Base-by-base conservation (phyloP, 2,329 filamentous ascomycete genomes). In the Tolypocladium inflatum region DNA sequence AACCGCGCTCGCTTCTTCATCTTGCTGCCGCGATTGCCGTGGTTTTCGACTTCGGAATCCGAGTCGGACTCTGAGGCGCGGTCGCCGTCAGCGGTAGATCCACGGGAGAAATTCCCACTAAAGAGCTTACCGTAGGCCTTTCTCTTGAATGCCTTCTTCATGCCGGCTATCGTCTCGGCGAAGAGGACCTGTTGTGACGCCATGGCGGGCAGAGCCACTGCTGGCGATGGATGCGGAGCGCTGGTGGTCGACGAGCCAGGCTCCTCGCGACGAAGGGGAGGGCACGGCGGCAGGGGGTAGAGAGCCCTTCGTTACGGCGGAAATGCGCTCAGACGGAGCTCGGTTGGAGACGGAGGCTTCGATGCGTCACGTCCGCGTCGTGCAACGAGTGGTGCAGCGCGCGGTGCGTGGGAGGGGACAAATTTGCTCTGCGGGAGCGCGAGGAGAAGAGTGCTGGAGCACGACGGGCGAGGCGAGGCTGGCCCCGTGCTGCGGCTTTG, bases 1-100 rank as follows among this genome's bases (percentile, higher is more conserved):
- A 89, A 89, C 64, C 84, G 81, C 51, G 89, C 86, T 65, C 84
- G 82, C 71, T 85, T 88, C 77, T 91, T 90, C 52, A 93, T 78
- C 70, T 92, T 93, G 72, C 90, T 84, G 61, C 88, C 88, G 67
- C 89, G 86, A 71, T 91, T 91, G 58, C 85, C 87, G 65, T 82
- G 82, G 65, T 82, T 79, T 60, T 86, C 80, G 65, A 91, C 85
- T 57, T 84, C 82, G 60, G 86, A 85, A 71, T 93, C 90, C 59
- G 88, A 90, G 70, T 92, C 89, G 65, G 86, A 90, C 61, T 90
- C 89, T 91, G 73, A 58, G 56, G 52, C 57, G 63, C 53, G 52
- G 61, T 43, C 53, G 57, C 43, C 53, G 67, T 67, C 61, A 68
- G 63, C 59, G 33, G n/a, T 8, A 30, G 35, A 57, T 37, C n/a